Percentiles rank a stretch among this genome's conserved stretches.
These are phyloP conservation scores for Globisporangium paroecandrum DNA, from an alignment of 352 stramenopile genomes.

Conservation along the genomic window DNA sequence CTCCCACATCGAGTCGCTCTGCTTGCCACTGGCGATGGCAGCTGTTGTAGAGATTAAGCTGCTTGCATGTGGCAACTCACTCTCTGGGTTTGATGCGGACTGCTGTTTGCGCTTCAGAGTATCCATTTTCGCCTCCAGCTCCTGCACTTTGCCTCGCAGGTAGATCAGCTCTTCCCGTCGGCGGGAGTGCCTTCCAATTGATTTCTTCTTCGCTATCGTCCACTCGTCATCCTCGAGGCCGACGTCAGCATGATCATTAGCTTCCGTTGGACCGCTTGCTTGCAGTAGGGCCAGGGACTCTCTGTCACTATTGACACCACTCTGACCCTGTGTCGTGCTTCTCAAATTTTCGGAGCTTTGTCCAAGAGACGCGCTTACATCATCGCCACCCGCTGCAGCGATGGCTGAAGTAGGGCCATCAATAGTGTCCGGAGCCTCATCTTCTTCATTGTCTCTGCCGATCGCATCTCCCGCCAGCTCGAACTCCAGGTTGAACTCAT, in stretches of 20 bases:
- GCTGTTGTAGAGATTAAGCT: background rate
- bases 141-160: background rate
- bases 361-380: background rate
- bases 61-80: background rate
- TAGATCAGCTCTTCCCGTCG: slow-evolving; percentile 2
- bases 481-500: background rate
- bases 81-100: background rate
- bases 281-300: no score
- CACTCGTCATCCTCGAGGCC: background rate
- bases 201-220: background rate
- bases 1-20: background rate
- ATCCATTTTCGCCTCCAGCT: background rate
- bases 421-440: no score
- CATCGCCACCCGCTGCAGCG: background rate
- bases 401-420: background rate
- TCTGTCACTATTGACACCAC: no score
- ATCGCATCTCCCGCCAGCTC: background rate
- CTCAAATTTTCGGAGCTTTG: background rate
- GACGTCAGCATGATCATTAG: background rate
- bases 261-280: no score
- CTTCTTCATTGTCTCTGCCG: no score
- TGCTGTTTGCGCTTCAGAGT: background rate
- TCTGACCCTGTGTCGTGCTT: background rate
- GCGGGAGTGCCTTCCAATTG: background rate
- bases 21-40: background rate